phyloP scores from a whole-genome alignment of 257 asterid species.

The Catharanthus roseus region DNA sequence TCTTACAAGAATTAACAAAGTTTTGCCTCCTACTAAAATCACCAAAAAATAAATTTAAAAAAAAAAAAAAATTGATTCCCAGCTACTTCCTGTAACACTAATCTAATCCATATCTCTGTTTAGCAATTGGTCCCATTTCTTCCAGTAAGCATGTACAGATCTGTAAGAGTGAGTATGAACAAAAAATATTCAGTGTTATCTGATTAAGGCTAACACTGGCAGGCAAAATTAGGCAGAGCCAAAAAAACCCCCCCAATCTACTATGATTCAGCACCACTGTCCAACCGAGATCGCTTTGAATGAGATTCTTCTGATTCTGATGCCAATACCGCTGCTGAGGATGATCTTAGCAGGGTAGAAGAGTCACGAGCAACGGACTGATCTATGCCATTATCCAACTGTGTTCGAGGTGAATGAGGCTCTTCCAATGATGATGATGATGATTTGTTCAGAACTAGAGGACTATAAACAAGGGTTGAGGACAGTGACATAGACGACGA shows the following conservation, averaged over 20 bases:
- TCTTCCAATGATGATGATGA: neutral
- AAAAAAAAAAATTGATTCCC: neutral
- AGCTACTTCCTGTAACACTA: neutral
- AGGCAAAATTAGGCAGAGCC: neutral
- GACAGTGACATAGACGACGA: neutral
- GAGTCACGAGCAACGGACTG: neutral
- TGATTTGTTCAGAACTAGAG: neutral
- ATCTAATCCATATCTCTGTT: neutral
- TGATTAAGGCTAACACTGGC: neutral
- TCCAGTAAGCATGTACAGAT: conserved; percentile 9
- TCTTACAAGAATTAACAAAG: neutral
- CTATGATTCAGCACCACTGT: neutral
- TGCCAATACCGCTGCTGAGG: neutral
- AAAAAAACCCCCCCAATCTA: neutral
- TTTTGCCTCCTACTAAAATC: neutral
- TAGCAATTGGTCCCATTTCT: neutral
- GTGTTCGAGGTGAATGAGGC: neutral
- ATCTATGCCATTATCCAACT: neutral
- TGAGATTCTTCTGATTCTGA: neutral
- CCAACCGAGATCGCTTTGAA: neutral
- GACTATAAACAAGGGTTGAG: neutral
- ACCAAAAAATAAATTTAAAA: neutral
- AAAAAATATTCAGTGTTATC: neutral
- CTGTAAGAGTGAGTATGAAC: neutral
- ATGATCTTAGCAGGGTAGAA: neutral